These are phyloP conservation scores for Didymella keratinophila DNA, from an alignment of 2,329 filamentous ascomycete species.

Conservation along the genomic window DNA sequence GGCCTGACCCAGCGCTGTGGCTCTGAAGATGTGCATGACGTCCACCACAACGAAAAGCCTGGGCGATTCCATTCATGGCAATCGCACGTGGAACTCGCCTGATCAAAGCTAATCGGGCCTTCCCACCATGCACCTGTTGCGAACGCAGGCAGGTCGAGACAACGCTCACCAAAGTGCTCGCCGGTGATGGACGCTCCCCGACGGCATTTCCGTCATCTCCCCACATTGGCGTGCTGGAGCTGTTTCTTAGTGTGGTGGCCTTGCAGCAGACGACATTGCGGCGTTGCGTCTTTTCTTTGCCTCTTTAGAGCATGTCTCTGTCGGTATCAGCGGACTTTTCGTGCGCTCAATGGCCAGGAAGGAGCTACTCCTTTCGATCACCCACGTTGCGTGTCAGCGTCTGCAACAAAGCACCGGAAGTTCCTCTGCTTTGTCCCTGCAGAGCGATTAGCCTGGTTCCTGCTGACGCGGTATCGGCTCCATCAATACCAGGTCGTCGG, in stretches of 20 bases:
- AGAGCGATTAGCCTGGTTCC: constrained; percentile 1
- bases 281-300: constrained; percentile 19
- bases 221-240: constrained; percentile 17
- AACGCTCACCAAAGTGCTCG: constrained; percentile 15
- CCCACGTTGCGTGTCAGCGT: background rate
- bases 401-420: background rate
- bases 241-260: constrained; percentile 21
- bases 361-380: background rate
- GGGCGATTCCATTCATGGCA: constrained; percentile 30
- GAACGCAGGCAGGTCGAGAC: constrained; percentile 13
- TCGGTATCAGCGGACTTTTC: background rate
- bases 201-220: constrained; percentile 18
- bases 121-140: constrained; percentile 6
- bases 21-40: constrained; percentile 43
- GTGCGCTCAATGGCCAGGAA: constrained; percentile 6
- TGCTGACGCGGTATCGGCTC: constrained; percentile 21
- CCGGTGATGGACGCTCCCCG: constrained; percentile 22
- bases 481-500: constrained; percentile 26
- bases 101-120: constrained; percentile 25
- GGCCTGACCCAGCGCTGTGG: constrained; percentile 40
- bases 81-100: constrained; percentile 40
- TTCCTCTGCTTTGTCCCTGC: constrained; percentile 10
- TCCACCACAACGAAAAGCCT: constrained; percentile 31
- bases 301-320: constrained; percentile 7
- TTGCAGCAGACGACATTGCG: constrained; percentile 21